Base-by-base conservation (phyloP, 2,329 filamentous ascomycete genomes). In the Tolypocladium tundrense region DNA sequence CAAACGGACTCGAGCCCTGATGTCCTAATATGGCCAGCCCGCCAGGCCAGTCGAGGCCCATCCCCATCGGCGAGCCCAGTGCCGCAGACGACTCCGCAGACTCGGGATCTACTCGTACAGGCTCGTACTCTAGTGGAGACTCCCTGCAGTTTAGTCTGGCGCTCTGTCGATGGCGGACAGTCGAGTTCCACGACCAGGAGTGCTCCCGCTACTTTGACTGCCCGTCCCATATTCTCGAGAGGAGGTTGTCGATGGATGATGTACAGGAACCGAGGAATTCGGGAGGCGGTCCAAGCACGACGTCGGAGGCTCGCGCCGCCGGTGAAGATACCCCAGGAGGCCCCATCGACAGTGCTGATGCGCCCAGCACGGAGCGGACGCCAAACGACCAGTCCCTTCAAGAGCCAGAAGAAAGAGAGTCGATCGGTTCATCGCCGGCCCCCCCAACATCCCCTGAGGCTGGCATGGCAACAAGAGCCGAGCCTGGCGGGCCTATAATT, bases 151-250 rank as follows among this genome's bases (percentile, higher is more conserved):
- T 33, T 19, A 40, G 19, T n/a, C 43, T 40, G 27, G 27, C 11
- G n/a, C 13, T 55, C 37, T 79, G 76, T 59, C 70, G 63, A 41
- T 77, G 74, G 70, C 72, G 70, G 54, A 76, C 70, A 11, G 27
- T 65, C 21, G 66, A 68, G 16, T 76, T 70, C 51, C 64, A 75
- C 61, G 71, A 76, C 55, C 70, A 73, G 54, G 78, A 80, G 65
- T 79, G 77, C 64, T 71, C 72, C 13, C 73, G 72, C 53, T 80
- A 72, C 65, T 73, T 78, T 58, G 79, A 81, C 67, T 80, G 78
- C 50, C 78, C 78, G 39, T 73, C 76, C 4, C 78, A 81, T 58
- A 60, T 69, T 21, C 62, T 77, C 52, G 73, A 75, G 63, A 72
- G 78, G 35, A 59, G 70, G 24, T 72, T 31, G 21, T 24, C 72